These are phyloP conservation scores for Mycena maculata DNA, from an alignment of 768 basidiomycete species.

Conservation along the genomic window DNA sequence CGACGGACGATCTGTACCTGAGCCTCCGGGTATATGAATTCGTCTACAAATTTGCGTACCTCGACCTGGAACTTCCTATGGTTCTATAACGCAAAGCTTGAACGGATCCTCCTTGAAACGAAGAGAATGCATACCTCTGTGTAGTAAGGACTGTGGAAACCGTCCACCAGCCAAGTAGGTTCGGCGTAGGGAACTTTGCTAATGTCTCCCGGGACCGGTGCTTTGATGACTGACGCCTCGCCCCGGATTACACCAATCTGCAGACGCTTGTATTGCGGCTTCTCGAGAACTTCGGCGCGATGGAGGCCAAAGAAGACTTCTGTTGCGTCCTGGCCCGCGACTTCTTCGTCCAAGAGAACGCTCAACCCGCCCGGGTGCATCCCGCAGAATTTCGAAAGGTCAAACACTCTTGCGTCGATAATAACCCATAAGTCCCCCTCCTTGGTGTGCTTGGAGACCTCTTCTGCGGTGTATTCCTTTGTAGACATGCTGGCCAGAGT, in stretches of 20 bases:
- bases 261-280: conserved; percentile 73
- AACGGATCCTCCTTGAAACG: background rate
- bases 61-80: conserved; percentile 68
- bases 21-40: conserved; percentile 65
- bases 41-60: conserved; percentile 75
- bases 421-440: no score
- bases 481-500: conserved; percentile 41
- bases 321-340: conserved; percentile 84
- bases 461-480: conserved; percentile 69
- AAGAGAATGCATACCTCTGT: conserved; percentile 61
- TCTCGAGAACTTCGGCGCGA: conserved; percentile 73
- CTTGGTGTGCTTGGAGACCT: no score
- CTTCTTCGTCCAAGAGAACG: conserved; percentile 79
- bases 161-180: conserved; percentile 76
- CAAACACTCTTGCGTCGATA: conserved; percentile 86
- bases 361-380: conserved; percentile 86
- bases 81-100: conserved; percentile 48
- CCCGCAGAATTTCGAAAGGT: conserved; percentile 80
- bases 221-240: conserved; percentile 62
- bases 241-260: conserved; percentile 73
- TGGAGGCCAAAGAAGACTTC: conserved; percentile 86
- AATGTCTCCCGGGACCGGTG: conserved; percentile 61
- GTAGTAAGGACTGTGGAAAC: conserved; percentile 81
- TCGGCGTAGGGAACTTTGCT: conserved; percentile 84
- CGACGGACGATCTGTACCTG: conserved; percentile 34